Conservation (phyloP, 2,329 filamentous ascomycete species). For the Stagonosporopsis tanaceti region DNA sequence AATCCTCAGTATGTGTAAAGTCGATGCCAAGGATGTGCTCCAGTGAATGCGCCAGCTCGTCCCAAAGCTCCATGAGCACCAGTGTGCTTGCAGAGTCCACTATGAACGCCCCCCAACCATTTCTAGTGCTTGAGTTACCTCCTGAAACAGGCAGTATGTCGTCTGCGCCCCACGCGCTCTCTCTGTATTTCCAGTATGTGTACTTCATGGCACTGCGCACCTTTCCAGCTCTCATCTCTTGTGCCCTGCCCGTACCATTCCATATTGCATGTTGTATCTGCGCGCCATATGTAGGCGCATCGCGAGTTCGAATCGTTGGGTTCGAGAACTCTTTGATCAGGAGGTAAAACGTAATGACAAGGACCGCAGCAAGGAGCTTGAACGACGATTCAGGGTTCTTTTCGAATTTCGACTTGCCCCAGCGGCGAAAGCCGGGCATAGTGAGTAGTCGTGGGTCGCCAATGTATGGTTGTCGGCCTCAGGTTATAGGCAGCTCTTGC, state of each 20-base stretch:
- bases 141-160: constrained; percentile 52
- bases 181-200: constrained; percentile 51
- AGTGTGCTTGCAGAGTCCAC: constrained; percentile 53
- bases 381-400: constrained; percentile 52
- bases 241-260: constrained; percentile 47
- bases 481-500: constrained; percentile 27
- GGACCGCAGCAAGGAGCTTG: constrained; percentile 51
- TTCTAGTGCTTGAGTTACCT: constrained; percentile 43
- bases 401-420: constrained; percentile 48
- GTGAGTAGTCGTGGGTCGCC: constrained; percentile 19
- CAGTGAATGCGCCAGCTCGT: constrained; percentile 51
- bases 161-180: constrained; percentile 52
- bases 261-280: constrained; percentile 46
- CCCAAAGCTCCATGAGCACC: constrained; percentile 54
- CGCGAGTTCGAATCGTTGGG: constrained; percentile 35
- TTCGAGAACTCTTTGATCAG: constrained; percentile 49
- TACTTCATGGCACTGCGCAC: constrained; percentile 52
- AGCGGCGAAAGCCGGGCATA: constrained; percentile 49
- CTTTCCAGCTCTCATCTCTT: constrained; percentile 43
- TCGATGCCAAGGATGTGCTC: constrained; percentile 51
- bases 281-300: constrained; percentile 29
- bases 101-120: constrained; percentile 55
- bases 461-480: constrained; percentile 24
- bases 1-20: constrained; percentile 44
- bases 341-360: constrained; percentile 53